Evolutionary conservation across 345 rosid species (phyloP), one percentile per base, ranked within the genome.

Genomic region (Toxicodendron radicans): DNA sequence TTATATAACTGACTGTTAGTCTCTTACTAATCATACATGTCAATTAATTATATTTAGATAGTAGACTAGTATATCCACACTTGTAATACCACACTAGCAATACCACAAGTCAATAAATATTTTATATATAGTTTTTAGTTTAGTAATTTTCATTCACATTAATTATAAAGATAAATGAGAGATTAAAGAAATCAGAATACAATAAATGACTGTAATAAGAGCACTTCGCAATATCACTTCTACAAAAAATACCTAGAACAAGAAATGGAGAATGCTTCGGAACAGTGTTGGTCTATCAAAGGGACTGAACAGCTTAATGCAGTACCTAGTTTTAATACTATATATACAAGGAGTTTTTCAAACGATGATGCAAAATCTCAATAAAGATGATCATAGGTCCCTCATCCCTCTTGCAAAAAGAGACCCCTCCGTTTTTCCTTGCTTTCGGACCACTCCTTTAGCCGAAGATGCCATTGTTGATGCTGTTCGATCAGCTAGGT

Each of bases 381-480:
- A 80, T 73, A 13, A 64, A 38, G 78, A 76, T 30, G 84, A 85
- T 56, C 46, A 17, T 13, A 80, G 88, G 67, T 27, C 71, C 5
- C 71, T 74, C 5, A 75, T 86, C 10, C 78, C 79, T 45, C 85
- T 90, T 0, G 87, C 75, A 64, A 85, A 80, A 33, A 92, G 95
- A 10, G 87, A 88, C 90, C 95, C 12, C n/a, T 84, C 91, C 14
- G 71, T 68, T 3, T 88, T 77, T 46, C 84, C 87, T 0, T 70
- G 82, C 80, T 88, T 85, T 64, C 72, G 75, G 3, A 80, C 85
- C 1, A 20, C 83, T 38, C 73, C 75, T 4, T 62, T 45, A 0
- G 85, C 91, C 0, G 89, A 80, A 52, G 89, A 85, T 11, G 90
- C 95, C 58, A 53, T 88, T 35, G 76, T 80, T 2, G 81, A 85